A percentile compares a stretch with the other conserved stretches of the same genome.
These are phyloP conservation scores for Thinopyrum elongatum DNA, from an alignment of 176 grass and related monocot species.

Conservation along the genomic window DNA sequence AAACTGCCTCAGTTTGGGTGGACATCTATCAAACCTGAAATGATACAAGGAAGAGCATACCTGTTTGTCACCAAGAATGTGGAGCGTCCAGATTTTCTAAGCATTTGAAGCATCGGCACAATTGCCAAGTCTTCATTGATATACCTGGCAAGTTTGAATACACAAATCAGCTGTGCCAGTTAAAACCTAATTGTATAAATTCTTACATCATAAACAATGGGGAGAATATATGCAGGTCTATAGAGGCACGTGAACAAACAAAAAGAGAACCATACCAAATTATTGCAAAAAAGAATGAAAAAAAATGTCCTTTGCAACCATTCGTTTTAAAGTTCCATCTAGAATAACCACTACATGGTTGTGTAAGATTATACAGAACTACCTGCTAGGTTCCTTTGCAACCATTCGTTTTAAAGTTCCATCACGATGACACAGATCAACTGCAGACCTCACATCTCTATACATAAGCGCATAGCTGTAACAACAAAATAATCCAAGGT, in stretches of 20 bases:
- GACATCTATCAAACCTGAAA: neutral
- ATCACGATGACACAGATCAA: constrained; percentile 95
- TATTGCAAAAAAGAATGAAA: constrained; percentile 7
- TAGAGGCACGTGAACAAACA: constrained; percentile 9
- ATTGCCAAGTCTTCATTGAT: constrained; percentile 91
- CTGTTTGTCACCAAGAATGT: constrained; percentile 98
- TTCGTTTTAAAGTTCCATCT: too few species aligned
- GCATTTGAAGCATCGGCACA: constrained; percentile 97
- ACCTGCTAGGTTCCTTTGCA: constrained; percentile 86
- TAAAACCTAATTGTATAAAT: constrained; percentile 1
- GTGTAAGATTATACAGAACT: constrained; percentile 11
- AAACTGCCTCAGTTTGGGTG: too few species aligned
- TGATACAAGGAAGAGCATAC: constrained; percentile 33
- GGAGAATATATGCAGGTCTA: constrained; percentile 13
- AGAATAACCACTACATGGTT: neutral
- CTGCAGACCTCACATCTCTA: constrained; percentile 91
- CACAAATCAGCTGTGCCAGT: constrained; percentile 15
- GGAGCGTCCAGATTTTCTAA: constrained; percentile 73
- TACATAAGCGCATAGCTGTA: constrained; percentile 85
- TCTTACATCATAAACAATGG: neutral
- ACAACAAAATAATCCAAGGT: constrained; percentile 33
- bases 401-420: constrained; percentile 98
- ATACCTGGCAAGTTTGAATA: constrained; percentile 57
- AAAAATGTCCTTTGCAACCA: too few species aligned
- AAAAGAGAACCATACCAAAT: neutral